Evolutionary conservation across 768 basidiomycete species (phyloP).

Genomic region (Phallus indusiatus): DNA sequence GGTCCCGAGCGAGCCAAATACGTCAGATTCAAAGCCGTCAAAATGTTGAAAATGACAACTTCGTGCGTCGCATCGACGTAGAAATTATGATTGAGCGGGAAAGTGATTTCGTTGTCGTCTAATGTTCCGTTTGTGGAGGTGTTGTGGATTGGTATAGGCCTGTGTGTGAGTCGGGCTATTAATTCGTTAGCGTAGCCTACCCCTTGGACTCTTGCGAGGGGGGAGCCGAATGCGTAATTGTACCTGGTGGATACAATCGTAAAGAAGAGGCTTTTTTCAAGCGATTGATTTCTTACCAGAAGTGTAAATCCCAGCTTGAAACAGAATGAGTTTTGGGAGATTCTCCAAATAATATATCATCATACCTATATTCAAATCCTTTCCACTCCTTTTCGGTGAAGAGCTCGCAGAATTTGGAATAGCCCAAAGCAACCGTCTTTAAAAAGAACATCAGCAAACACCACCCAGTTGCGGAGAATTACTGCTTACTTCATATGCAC

Average conservation of each 20-base stretch:
- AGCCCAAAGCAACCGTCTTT: conserved; percentile 84
- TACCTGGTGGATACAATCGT: conserved; percentile 40
- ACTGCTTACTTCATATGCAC: conserved; percentile 65
- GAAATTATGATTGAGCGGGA: conserved; percentile 14
- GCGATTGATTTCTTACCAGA: conserved; percentile 34
- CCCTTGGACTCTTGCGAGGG: conserved; percentile 66
- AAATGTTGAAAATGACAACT: conserved; percentile 26
- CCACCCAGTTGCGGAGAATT: background rate
- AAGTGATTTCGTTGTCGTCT: conserved; percentile 41
- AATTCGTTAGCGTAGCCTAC: conserved; percentile 79
- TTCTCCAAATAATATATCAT: conserved; percentile 4
- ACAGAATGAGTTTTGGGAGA: background rate
- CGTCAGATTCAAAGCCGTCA: conserved; percentile 31
- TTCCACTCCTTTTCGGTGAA: conserved; percentile 93
- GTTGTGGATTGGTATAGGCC: conserved; percentile 58
- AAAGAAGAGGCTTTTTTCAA: conserved; percentile 2
- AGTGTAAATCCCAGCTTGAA: conserved; percentile 49
- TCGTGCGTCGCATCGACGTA: conserved; percentile 32
- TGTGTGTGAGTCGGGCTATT: conserved; percentile 72
- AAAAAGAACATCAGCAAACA: background rate
- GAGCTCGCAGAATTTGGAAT: conserved; percentile 82
- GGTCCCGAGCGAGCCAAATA: conserved; percentile 24
- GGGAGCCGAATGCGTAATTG: conserved; percentile 71
- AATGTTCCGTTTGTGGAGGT: conserved; percentile 81
- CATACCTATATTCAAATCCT: conserved; percentile 80